Conservation (phyloP, 1,284 basidiomycete genomes). For the Ustilago vetiveriae region DNA sequence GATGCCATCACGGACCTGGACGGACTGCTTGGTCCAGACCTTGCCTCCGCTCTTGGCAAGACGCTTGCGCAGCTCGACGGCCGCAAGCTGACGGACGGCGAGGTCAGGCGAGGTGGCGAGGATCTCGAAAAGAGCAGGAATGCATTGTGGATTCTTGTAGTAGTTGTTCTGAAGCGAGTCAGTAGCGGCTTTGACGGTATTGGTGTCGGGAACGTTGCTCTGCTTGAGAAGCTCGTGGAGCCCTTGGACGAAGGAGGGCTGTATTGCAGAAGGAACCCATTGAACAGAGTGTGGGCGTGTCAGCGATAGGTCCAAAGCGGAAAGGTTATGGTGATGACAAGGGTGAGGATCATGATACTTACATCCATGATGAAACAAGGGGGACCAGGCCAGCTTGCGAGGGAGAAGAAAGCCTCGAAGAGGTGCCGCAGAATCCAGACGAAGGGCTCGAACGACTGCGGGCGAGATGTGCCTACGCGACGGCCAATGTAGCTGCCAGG, state of each 20-base stretch:
- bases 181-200: slow-evolving; percentile 72
- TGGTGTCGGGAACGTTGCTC: slow-evolving; percentile 65
- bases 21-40: slow-evolving; percentile 81
- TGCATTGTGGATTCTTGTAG: slow-evolving; percentile 89
- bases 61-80: slow-evolving; percentile 97
- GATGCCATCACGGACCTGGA: slow-evolving; percentile 80
- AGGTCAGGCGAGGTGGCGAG: slow-evolving; percentile 82
- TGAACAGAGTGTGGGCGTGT: not conserved
- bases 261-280: not conserved
- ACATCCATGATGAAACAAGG: slow-evolving; percentile 21
- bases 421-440: not conserved
- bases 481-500: slow-evolving; percentile 12
- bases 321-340: not conserved
- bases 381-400: not conserved
- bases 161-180: slow-evolving; percentile 73
- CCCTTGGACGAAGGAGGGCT: slow-evolving; percentile 61
- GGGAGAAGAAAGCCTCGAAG: not conserved
- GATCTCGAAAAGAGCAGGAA: slow-evolving; percentile 89
- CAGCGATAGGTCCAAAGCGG: not conserved
- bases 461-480: slow-evolving; percentile 1
- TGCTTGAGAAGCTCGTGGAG: slow-evolving; percentile 64
- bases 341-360: slow-evolving; percentile 8
- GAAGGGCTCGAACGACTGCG: slow-evolving; percentile 12
- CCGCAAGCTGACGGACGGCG: slow-evolving; percentile 90
- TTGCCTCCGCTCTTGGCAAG: slow-evolving; percentile 81